These are phyloP conservation scores for Physaria fendleri DNA, from an alignment of 345 rosid genomes.

Conservation along the genomic window DNA sequence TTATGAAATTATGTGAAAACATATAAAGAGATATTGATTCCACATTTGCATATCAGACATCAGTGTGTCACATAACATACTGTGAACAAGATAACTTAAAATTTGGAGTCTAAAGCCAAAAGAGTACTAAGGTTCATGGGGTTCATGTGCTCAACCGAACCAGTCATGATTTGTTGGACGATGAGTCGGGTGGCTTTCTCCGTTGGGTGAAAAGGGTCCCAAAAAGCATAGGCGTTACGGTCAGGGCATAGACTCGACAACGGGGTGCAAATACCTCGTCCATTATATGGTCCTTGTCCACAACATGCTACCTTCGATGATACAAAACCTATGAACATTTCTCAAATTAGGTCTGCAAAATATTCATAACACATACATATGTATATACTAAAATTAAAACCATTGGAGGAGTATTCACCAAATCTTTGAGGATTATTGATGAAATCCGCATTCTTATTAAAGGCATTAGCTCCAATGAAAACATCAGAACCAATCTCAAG, in stretches of 20 bases:
- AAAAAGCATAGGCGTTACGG: slow-evolving; percentile 47
- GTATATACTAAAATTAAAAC: not conserved
- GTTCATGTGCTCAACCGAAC: slow-evolving; percentile 45
- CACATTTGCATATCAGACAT: slow-evolving; percentile 2
- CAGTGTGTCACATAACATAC: not conserved
- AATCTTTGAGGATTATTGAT: slow-evolving; percentile 48
- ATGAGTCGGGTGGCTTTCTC: slow-evolving; percentile 57
- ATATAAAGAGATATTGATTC: not conserved
- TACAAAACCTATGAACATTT: slow-evolving; percentile 38
- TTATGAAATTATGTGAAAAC: too few species aligned
- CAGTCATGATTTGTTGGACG: slow-evolving; percentile 43
- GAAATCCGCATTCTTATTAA: slow-evolving; percentile 45
- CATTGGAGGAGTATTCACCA: slow-evolving; percentile 32
- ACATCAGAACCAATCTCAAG: slow-evolving; percentile 42
- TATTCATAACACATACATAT: not conserved
- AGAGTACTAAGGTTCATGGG: slow-evolving; percentile 70
- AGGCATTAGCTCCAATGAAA: slow-evolving; percentile 53
- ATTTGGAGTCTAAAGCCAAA: slow-evolving; percentile 40
- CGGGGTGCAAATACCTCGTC: slow-evolving; percentile 54
- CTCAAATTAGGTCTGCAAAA: not conserved
- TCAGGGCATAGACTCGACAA: slow-evolving; percentile 56
- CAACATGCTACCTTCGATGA: slow-evolving; percentile 60
- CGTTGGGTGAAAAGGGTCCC: slow-evolving; percentile 81
- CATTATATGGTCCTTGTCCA: slow-evolving; percentile 71
- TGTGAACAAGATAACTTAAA: not conserved